Percentiles rank a stretch among this genome's conserved stretches.
Evolutionary conservation across 2,329 filamentous ascomycete genomes (phyloP).

Genomic region (Pleurostoma richardsiae): DNA sequence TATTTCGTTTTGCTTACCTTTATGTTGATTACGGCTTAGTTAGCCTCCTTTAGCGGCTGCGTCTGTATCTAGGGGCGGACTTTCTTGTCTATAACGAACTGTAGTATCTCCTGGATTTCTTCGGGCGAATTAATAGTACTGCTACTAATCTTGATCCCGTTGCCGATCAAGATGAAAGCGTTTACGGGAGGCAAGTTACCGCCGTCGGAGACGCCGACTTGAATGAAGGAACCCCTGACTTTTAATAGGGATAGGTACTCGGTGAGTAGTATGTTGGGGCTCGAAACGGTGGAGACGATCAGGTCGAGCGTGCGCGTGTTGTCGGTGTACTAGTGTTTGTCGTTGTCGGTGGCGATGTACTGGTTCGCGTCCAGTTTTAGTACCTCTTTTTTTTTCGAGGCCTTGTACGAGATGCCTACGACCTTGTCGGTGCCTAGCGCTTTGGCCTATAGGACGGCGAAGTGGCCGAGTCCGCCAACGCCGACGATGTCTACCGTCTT

Average conservation of each 20-base stretch:
- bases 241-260: constrained; percentile 58
- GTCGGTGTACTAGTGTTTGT: constrained; percentile 47
- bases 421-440: constrained; percentile 58
- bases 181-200: constrained; percentile 33
- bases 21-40: constrained; percentile 50
- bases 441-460: constrained; percentile 64
- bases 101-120: constrained; percentile 55
- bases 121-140: constrained; percentile 35
- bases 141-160: constrained; percentile 44
- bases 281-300: constrained; percentile 51
- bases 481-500: constrained; percentile 75
- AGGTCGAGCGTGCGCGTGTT: constrained; percentile 46
- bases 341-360: constrained; percentile 33
- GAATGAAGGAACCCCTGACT: constrained; percentile 55
- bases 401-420: constrained; percentile 51
- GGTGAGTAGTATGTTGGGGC: constrained; percentile 48
- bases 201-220: constrained; percentile 59
- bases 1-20: constrained; percentile 46
- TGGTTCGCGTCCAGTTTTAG: constrained; percentile 51
- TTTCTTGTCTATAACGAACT: constrained; percentile 50
- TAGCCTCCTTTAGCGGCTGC: constrained; percentile 48
- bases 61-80: constrained; percentile 51
- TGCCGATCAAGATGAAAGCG: constrained; percentile 52
- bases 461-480: constrained; percentile 67
- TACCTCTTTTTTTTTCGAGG: constrained; percentile 47